These are phyloP conservation scores for Aspergillus terreus DNA, from an alignment of 2,329 filamentous ascomycete species.

Conservation along the genomic window DNA sequence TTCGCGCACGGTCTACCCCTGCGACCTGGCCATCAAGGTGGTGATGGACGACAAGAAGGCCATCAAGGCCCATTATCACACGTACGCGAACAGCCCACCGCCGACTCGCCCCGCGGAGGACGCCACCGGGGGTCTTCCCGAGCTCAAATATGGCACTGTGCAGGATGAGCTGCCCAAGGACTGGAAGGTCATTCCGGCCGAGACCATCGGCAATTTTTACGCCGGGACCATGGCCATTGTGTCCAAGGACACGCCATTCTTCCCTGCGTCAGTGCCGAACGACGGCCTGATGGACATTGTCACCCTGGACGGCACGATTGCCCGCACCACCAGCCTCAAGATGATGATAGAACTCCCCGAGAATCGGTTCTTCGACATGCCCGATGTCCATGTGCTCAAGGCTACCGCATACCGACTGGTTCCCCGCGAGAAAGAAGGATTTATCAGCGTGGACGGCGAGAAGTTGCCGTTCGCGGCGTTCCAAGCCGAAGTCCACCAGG, in stretches of 20 bases:
- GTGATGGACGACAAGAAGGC: conserved; percentile 71
- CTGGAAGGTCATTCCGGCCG: conserved; percentile 70
- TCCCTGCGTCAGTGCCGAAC: conserved; percentile 68
- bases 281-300: conserved; percentile 87
- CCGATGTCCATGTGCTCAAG: conserved; percentile 76
- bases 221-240: conserved; percentile 94
- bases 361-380: conserved; percentile 74
- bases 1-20: conserved; percentile 76
- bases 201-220: conserved; percentile 88
- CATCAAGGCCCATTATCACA: conserved; percentile 70
- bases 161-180: conserved; percentile 70
- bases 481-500: conserved; percentile 82
- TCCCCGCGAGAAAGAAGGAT: conserved; percentile 69
- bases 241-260: conserved; percentile 83
- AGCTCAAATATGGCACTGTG: conserved; percentile 74
- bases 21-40: conserved; percentile 80
- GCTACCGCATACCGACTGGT: conserved; percentile 81
- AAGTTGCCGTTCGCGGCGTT: conserved; percentile 81
- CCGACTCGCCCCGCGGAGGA: conserved; percentile 21
- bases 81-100: conserved; percentile 38
- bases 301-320: conserved; percentile 71
- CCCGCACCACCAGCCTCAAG: conserved; percentile 61
- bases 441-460: conserved; percentile 94
- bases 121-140: conserved; percentile 59
- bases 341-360: conserved; percentile 70